Percentiles rank a stretch among this genome's conserved stretches.
phyloP scores from a whole-genome alignment of 441 rosid species.

The Euphorbia schlechtendalii region DNA sequence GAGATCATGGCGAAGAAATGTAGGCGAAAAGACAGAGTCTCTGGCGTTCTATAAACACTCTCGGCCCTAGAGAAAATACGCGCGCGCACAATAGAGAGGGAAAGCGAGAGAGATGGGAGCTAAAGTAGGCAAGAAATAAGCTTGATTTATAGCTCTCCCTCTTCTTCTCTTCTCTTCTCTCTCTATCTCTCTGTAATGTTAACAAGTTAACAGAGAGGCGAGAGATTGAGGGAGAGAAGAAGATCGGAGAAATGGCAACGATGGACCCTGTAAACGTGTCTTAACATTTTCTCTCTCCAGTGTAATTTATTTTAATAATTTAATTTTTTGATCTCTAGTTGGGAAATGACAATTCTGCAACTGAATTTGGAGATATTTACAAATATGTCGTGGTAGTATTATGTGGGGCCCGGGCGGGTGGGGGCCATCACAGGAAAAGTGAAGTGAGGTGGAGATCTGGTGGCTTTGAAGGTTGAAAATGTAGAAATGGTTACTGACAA shows the following conservation, averaged over 20 bases:
- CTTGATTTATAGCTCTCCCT: background rate
- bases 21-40: slow-evolving; percentile 24
- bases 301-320: background rate
- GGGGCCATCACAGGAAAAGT: no score
- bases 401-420: slow-evolving; percentile 4
- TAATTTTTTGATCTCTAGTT: background rate
- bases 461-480: background rate
- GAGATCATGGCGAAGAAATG: slow-evolving; percentile 48
- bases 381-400: background rate
- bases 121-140: background rate
- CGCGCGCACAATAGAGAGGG: background rate
- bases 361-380: slow-evolving; percentile 18
- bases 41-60: slow-evolving; percentile 6
- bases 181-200: no score
- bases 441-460: background rate
- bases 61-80: background rate
- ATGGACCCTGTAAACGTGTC: slow-evolving; percentile 24
- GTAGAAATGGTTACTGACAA: background rate
- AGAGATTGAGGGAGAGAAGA: background rate
- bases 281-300: slow-evolving; percentile 1
- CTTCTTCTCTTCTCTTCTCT: slow-evolving; percentile 12
- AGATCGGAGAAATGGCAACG: slow-evolving; percentile 10
- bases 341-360: slow-evolving; percentile 20
- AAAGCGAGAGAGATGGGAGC: background rate
- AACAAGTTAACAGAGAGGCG: background rate